Base-by-base conservation (phyloP, 1,284 basidiomycete species). In the Agroathelia rolfsii region DNA sequence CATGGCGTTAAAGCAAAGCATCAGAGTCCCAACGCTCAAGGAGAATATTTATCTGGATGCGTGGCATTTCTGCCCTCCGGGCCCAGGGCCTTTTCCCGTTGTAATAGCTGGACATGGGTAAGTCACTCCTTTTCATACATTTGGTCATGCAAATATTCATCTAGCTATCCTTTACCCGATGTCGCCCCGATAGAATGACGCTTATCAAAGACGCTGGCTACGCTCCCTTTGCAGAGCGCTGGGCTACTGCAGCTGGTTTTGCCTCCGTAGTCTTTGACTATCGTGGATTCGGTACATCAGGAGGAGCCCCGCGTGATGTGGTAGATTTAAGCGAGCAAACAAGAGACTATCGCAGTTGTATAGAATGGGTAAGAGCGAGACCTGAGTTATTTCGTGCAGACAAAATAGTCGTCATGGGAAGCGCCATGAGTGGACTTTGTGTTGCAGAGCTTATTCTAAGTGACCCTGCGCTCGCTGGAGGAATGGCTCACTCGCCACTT, bases 231-330 rank as follows among this genome's bases (percentile, higher is more conserved):
- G 48, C 40, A 6, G 37, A 47, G 30, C 34, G 33, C 6, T 50
- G 47, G 45, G 48, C 48, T 5, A 21, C 12, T 10, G 43, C 41
- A 18, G 48, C 42, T 24, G 41, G 40, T 2, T 50, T 34, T 18
- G 48, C 48, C 6, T 48, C 48, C 7, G 40, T 50, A 16, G 44
- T 51, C n/a, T 45, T 51, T 17, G 48, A 50, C 36, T 50, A 49
- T 39, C 46, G 48, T 9, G 24, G 31, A 15, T 49, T 51, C 33
- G 49, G 49, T n/a, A 36, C 36, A 13, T 51, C 49, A 5, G 49
- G 33, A 12, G 46, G 46, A 4, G 23, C 47, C 21, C 48, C 48
- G 4, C 40, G 47, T 12, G 47, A 48, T 32, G 27, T 49, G 6
- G 38, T 48, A 16, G 31, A 32, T 5, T 24, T 49, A n/a, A 33